Evolutionary conservation across 305 asterid genomes (phyloP).

Genomic region (Euphrasia arctica): DNA sequence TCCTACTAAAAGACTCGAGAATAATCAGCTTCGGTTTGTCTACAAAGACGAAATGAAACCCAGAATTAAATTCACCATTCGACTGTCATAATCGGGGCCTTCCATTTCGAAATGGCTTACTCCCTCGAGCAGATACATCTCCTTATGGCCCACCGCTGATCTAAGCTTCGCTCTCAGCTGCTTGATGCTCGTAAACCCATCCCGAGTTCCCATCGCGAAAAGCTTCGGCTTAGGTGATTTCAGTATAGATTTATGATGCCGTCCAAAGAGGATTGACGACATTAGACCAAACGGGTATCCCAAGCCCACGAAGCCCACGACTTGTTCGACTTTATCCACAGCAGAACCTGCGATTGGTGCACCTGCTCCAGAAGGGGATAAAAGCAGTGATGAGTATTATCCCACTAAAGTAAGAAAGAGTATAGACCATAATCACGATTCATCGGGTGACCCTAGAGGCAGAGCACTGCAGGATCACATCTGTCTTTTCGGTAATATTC

Average conservation of each 20-base stretch:
- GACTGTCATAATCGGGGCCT: slow-evolving; percentile 41
- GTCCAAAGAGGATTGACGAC: slow-evolving; percentile 3
- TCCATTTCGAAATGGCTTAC: slow-evolving; percentile 53
- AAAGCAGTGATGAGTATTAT: neutral
- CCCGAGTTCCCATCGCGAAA: neutral
- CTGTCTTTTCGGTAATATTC: too few relatives aligned
- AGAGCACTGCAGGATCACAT: too few relatives aligned
- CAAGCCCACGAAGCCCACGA: neutral
- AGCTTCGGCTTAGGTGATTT: neutral
- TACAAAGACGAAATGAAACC: slow-evolving; percentile 26
- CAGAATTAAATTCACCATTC: slow-evolving; percentile 40
- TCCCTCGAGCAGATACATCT: slow-evolving; percentile 39
- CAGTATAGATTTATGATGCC: neutral
- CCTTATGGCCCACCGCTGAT: neutral
- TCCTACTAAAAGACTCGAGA: too few relatives aligned
- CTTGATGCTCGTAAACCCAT: neutral
- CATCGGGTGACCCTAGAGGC: too few relatives aligned
- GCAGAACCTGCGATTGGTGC: neutral
- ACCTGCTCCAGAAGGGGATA: neutral
- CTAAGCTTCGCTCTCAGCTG: neutral
- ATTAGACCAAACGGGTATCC: slow-evolving; percentile 8
- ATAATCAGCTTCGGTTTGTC: neutral
- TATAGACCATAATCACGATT: neutral
- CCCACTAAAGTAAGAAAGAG: neutral
- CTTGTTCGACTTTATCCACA: neutral